phyloP scores from a whole-genome alignment of 495 filamentous ascomycete genomes.

The Haplographium delicatum region DNA sequence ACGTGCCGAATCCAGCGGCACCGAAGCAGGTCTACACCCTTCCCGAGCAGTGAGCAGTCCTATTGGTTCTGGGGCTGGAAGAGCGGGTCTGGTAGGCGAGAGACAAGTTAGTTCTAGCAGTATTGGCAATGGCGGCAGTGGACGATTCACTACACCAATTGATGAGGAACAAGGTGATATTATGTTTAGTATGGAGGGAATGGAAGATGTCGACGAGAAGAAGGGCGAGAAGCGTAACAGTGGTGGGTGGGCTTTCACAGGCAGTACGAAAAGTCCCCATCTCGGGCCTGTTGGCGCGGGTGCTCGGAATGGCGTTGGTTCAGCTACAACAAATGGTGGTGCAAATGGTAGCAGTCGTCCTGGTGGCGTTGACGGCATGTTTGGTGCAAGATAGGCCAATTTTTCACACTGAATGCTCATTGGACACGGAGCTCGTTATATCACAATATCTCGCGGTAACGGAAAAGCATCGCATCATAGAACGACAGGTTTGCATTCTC shows the following conservation, averaged over 20 bases:
- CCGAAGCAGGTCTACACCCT: conserved; percentile 21
- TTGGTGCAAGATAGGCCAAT: conserved; percentile 16
- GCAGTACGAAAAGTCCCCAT: conserved; percentile 14
- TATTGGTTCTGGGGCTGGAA: conserved; percentile 12
- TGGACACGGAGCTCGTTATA: too few species aligned
- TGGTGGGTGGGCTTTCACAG: conserved; percentile 26
- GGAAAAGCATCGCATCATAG: too few species aligned
- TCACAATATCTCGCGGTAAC: too few species aligned
- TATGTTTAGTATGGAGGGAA: conserved; percentile 81
- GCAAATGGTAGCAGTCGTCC: neutral
- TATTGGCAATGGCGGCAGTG: conserved; percentile 34
- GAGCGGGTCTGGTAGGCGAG: conserved; percentile 26
- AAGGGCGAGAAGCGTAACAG: conserved; percentile 28
- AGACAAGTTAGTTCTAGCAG: conserved; percentile 50
- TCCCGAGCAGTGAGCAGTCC: conserved; percentile 19
- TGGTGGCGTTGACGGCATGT: conserved; percentile 13
- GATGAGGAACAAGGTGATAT: conserved; percentile 69
- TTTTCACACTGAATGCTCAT: too few species aligned
- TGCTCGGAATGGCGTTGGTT: conserved; percentile 9
- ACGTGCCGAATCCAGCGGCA: conserved; percentile 30
- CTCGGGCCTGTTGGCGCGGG: conserved; percentile 14
- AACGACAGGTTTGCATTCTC: too few species aligned
- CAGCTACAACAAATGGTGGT: conserved; percentile 13
- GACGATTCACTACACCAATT: conserved; percentile 59
- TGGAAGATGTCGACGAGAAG: conserved; percentile 46